phyloP scores from a whole-genome alignment of 495 filamentous ascomycete genomes.

The Aspergillus wentii region DNA sequence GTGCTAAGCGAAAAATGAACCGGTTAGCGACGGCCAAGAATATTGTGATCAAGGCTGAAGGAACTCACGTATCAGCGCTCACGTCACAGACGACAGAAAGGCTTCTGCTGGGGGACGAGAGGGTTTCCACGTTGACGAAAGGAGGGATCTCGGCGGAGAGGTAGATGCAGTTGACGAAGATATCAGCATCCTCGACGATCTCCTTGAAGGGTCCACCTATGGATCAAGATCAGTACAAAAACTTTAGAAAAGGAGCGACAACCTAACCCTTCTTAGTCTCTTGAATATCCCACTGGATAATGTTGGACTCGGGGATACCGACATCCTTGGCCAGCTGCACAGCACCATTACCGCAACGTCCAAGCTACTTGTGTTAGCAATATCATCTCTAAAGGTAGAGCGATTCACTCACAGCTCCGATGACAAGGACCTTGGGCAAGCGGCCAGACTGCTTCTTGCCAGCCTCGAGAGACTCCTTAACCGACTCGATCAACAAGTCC shows the following conservation, averaged over 20 bases:
- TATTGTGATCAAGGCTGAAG: neutral
- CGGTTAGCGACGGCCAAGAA: slow-evolving; percentile 1
- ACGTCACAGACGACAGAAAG: slow-evolving; percentile 89
- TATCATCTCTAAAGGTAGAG: neutral
- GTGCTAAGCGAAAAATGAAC: slow-evolving; percentile 30
- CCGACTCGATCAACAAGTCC: slow-evolving; percentile 62
- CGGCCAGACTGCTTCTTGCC: slow-evolving; percentile 51
- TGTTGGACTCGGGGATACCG: slow-evolving; percentile 66
- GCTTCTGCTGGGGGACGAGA: slow-evolving; percentile 63
- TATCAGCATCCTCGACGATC: slow-evolving; percentile 63
- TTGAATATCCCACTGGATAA: slow-evolving; percentile 88
- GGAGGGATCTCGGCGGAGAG: slow-evolving; percentile 62
- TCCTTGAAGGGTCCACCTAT: slow-evolving; percentile 78
- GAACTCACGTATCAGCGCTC: slow-evolving; percentile 57
- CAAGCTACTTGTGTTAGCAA: slow-evolving; percentile 41
- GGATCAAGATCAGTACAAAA: neutral
- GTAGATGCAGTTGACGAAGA: slow-evolving; percentile 94
- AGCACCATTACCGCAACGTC: slow-evolving; percentile 83
- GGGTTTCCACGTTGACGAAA: slow-evolving; percentile 67
- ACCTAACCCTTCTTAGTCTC: slow-evolving; percentile 60
- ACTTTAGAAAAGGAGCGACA: neutral
- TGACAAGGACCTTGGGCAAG: slow-evolving; percentile 51
- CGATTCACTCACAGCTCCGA: slow-evolving; percentile 49
- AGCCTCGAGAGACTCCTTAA: slow-evolving; percentile 60
- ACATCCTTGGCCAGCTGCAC: slow-evolving; percentile 72